A percentile compares a stretch with the other conserved stretches of the same genome.
Evolutionary conservation across 2,329 filamentous ascomycete species (phyloP).

Genomic region (Pseudocercospora crystallina): DNA sequence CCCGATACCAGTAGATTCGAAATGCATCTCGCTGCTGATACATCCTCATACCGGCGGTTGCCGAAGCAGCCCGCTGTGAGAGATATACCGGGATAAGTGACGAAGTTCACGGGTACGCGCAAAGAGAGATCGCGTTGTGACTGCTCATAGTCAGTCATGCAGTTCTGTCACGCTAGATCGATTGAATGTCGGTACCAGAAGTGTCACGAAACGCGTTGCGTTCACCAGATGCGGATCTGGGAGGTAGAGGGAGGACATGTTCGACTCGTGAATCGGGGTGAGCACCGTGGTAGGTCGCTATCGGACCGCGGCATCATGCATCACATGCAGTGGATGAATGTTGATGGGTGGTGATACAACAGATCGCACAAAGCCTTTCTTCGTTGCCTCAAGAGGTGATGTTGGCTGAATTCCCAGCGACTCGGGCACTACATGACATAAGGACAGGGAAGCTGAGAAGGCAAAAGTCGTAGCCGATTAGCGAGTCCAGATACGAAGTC

Average conservation of each 20-base stretch:
- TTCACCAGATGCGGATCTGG: background rate
- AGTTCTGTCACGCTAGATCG: background rate
- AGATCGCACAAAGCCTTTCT: no score
- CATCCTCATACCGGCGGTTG: constrained; percentile 53
- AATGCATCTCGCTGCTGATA: constrained; percentile 55
- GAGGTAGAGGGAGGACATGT: constrained; percentile 5
- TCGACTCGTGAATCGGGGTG: background rate
- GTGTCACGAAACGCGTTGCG: constrained; percentile 9
- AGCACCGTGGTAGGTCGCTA: no score
- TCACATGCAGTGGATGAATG: no score
- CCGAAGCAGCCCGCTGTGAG: constrained; percentile 61
- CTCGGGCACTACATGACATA: no score
- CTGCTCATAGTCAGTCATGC: constrained; percentile 37
- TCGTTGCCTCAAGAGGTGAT: no score
- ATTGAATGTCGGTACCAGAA: constrained; percentile 27
- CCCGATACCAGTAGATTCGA: constrained; percentile 63
- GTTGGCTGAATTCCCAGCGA: no score
- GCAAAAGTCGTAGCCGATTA: no score
- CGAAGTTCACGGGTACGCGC: constrained; percentile 62
- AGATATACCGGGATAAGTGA: constrained; percentile 58
- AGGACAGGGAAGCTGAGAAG: no score
- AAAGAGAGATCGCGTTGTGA: constrained; percentile 62
- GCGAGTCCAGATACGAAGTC: no score
- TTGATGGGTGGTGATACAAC: no score
- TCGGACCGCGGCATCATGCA: no score